Percentiles rank a stretch among this genome's conserved stretches.
Evolutionary conservation across 768 basidiomycete genomes (phyloP).

Genomic region (Hemileccinum rubropunctum): DNA sequence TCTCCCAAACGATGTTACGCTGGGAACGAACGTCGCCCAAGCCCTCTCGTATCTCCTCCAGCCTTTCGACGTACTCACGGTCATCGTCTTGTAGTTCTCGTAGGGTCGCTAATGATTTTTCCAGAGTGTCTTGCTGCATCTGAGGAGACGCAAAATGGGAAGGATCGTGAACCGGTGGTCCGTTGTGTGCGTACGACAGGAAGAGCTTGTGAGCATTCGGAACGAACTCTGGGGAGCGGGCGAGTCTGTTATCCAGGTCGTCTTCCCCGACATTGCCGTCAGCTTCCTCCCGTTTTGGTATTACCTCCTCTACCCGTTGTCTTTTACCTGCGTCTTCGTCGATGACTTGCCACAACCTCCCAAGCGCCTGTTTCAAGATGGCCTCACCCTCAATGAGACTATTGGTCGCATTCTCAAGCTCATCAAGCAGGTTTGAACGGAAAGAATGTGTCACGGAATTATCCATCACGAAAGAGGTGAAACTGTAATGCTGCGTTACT

Average conservation of each 20-base stretch:
- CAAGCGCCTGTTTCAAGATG: slow-evolving; percentile 67
- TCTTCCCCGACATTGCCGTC: slow-evolving; percentile 49
- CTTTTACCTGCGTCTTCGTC: slow-evolving; percentile 59
- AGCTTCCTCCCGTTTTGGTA: slow-evolving; percentile 68
- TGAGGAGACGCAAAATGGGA: slow-evolving; percentile 65
- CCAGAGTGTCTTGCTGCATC: slow-evolving; percentile 65
- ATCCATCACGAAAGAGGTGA: slow-evolving; percentile 84
- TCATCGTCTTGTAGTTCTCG: slow-evolving; percentile 86
- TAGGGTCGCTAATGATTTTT: slow-evolving; percentile 69
- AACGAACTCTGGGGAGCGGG: slow-evolving; percentile 64
- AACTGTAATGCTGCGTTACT: slow-evolving; percentile 64
- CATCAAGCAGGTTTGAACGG: slow-evolving; percentile 72
- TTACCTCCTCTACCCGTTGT: slow-evolving; percentile 37
- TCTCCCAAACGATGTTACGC: slow-evolving; percentile 71
- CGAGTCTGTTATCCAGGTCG: slow-evolving; percentile 42
- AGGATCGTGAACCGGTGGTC: slow-evolving; percentile 47
- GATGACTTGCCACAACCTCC: slow-evolving; percentile 79
- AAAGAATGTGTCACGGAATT: slow-evolving; percentile 82
- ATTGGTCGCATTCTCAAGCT: slow-evolving; percentile 79
- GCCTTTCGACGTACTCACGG: slow-evolving; percentile 79
- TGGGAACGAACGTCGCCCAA: slow-evolving; percentile 73
- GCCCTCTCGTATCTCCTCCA: slow-evolving; percentile 81
- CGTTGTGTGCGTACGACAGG: slow-evolving; percentile 50
- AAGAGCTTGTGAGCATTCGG: slow-evolving; percentile 68
- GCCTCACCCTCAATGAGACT: slow-evolving; percentile 83